Base-by-base conservation (phyloP, 2,329 filamentous ascomycete genomes). In the Fusarium sp. region DNA sequence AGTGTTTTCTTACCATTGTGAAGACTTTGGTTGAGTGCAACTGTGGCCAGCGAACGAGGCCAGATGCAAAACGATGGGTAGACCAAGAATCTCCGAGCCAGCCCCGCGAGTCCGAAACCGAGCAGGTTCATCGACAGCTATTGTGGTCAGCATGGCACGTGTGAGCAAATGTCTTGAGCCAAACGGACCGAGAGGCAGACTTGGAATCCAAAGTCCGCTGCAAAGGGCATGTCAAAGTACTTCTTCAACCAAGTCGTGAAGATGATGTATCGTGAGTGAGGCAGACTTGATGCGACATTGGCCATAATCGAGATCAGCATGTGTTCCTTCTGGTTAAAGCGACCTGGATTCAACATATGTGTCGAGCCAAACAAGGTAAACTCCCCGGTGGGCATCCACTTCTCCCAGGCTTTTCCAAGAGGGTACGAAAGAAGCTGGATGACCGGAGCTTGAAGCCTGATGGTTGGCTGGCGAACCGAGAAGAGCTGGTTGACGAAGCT, bases 301-400 rank as follows among this genome's bases (percentile, higher is more conserved):
- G 76, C 74, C 84, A 89, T 89, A 71, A 90, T 88, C 4, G 87
- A 87, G 38, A 90, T 87, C n/a, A 91, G 80, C 83, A 89, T 88
- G 74, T 91, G 89, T 78, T 91, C 89, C 76, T 91, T 91, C 74
- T 86, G 86, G 59, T 86, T 88, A 78, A 90, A 91, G 0, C 84
- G 85, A 0, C 88, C 88, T 0, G 88, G 87, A 70, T 90, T 90
- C 16, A 89, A 80, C 10, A 82, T 83, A 68, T 86, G 82, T 11
- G 82, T 80, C 1, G 79, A 70, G 0, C 86, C 86, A 60, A 81
- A 81, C 6, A 88, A 62, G 0, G 81, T 84, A 65, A 88, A 67
- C 5, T 85, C 83, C 81, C 84, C 86, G 61, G 85, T 83, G 0
- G 87, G 87, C 0, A 89, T 74, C 16, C 81, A 70, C 45, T 74